Percentiles rank a stretch among this genome's conserved stretches.
phyloP scores from a whole-genome alignment of 331 rosid genomes.

The Ulmus americana region DNA sequence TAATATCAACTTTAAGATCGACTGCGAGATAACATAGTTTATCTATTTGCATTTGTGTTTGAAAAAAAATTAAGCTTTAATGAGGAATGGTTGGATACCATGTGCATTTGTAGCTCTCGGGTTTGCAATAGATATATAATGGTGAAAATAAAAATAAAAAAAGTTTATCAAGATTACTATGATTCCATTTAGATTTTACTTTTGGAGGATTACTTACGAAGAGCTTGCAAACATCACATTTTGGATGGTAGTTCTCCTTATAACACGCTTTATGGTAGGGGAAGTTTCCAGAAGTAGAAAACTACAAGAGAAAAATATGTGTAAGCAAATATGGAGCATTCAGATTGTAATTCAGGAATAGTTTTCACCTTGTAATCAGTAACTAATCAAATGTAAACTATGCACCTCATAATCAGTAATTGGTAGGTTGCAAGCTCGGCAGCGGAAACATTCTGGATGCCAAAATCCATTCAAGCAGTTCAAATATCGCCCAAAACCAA shows the following conservation, averaged over 20 bases:
- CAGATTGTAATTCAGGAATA: not conserved
- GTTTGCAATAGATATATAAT: not conserved
- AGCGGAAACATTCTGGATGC: slow-evolving; percentile 98
- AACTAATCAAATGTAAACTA: not conserved
- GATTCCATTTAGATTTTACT: not conserved
- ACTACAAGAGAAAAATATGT: slow-evolving; percentile 42
- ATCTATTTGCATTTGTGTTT: no score
- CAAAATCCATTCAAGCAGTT: slow-evolving; percentile 84
- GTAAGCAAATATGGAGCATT: not conserved
- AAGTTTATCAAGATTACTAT: slow-evolving; percentile 5
- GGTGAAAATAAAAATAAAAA: slow-evolving; percentile 2
- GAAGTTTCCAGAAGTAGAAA: slow-evolving; percentile 87
- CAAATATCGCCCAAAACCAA: slow-evolving; percentile 84
- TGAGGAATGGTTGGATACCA: not conserved
- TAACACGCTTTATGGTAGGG: slow-evolving; percentile 93
- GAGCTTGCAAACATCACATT: slow-evolving; percentile 98
- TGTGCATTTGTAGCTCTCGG: not conserved
- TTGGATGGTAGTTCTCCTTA: slow-evolving; percentile 92
- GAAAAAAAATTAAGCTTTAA: no score
- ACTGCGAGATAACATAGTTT: no score
- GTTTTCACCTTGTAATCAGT: no score
- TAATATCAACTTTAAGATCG: not conserved
- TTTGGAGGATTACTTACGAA: slow-evolving; percentile 53
- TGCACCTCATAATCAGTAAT: slow-evolving; percentile 85
- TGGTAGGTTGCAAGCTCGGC: slow-evolving; percentile 86